These are phyloP conservation scores for Colletotrichum magnum DNA, from an alignment of 2,329 filamentous ascomycete species.

Conservation along the genomic window DNA sequence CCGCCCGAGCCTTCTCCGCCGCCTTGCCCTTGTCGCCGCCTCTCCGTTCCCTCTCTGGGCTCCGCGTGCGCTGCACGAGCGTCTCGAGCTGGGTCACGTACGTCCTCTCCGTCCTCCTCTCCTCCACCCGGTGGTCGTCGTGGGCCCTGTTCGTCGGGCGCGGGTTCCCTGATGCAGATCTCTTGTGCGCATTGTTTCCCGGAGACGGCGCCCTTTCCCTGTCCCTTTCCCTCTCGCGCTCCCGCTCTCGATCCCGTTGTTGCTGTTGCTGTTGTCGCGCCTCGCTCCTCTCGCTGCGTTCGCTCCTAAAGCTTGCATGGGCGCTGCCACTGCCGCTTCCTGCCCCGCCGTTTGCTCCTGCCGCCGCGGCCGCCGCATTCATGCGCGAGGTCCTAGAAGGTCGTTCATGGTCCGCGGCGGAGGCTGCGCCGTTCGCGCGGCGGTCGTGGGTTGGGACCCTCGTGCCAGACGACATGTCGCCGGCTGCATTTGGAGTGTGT, in stretches of 20 bases:
- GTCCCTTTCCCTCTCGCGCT: constrained; percentile 45
- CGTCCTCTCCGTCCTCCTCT: constrained; percentile 69
- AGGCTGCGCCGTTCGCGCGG: constrained; percentile 55
- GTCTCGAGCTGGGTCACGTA: constrained; percentile 75
- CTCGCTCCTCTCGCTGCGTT: constrained; percentile 43
- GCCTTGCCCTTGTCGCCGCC: constrained; percentile 52
- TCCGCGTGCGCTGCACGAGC: constrained; percentile 70
- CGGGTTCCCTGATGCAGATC: constrained; percentile 70
- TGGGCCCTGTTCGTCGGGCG: constrained; percentile 63
- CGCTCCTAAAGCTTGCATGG: constrained; percentile 50
- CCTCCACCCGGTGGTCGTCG: constrained; percentile 61
- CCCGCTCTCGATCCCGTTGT: constrained; percentile 26
- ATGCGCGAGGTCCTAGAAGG: constrained; percentile 49
- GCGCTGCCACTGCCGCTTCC: constrained; percentile 36
- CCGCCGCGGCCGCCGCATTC: constrained; percentile 44
- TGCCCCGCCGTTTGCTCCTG: constrained; percentile 31
- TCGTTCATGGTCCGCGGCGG: constrained; percentile 50
- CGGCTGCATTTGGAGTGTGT: constrained; percentile 52
- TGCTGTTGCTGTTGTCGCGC: constrained; percentile 35
- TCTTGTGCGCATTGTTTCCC: constrained; percentile 64
- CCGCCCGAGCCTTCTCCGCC: constrained; percentile 56
- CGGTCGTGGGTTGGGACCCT: constrained; percentile 57
- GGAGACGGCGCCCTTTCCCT: constrained; percentile 54
- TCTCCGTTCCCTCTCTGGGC: constrained; percentile 67
- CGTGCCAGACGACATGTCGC: constrained; percentile 58